Base-by-base conservation (phyloP, 2,329 filamentous ascomycete species). In the Metarhizium sp. region DNA sequence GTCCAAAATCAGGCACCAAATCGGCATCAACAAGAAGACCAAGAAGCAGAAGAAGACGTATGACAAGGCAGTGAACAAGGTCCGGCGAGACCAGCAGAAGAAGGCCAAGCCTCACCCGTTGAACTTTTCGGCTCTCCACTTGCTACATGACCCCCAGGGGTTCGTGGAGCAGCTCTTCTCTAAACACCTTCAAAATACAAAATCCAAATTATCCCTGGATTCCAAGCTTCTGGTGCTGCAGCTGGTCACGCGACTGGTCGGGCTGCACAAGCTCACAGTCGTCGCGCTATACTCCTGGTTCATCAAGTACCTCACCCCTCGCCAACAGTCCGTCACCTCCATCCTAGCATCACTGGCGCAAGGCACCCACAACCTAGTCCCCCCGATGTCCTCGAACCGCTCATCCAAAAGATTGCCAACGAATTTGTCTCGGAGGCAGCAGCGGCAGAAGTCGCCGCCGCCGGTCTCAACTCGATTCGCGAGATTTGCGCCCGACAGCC, bases 351-450 rank as follows among this genome's bases (percentile, higher is more conserved):
- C 87, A 11, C 79, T 97, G 55, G 94, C 94, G 0, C 94, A 97
- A 74, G 88, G 89, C 3, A 91, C 90, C 7, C 94, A 99, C 69
- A 88, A 86, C 60, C 79, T 96, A 42, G 92, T 99, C 0, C 94
- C 94, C 92, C 92, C 0, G 94, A 99, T 75, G 88, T 86, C 0
- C 77, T 99, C 11, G 92, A 97, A 69, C 92, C 94, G 0, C 75
- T 97, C 4, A 78, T 99, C 2, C 86, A 90, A 69, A 97, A 96
- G 74, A 97, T 99, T 64, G 92, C 94, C 36, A 96, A 97, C 66
- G 94, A 99, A 69, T 99, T 99, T 66, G 92, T 99, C 2, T 96
- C 91, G 0, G 94, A 99, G 73, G 94, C 90, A 1, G 85, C 92
- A 0, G 92, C 94, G 0, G 81, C 88, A 3, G 92, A 97, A 70